Evolutionary conservation across 1,139 yeast species (phyloP).

Genomic region (Geotrichum fermentans): DNA sequence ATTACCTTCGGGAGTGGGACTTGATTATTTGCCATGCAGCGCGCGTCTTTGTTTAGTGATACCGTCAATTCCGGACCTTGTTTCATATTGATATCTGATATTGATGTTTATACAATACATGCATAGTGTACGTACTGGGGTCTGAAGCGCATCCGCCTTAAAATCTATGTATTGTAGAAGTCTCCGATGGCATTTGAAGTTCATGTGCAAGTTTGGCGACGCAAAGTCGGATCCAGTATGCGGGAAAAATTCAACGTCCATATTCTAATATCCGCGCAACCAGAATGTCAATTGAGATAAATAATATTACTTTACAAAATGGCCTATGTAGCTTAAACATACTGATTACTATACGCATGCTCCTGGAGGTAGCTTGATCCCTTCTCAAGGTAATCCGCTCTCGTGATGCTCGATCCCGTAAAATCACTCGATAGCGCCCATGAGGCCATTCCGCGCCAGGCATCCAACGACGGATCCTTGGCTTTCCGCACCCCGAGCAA

Average conservation of each 20-base stretch:
- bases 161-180: no score
- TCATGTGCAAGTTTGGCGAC: no score
- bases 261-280: neutral
- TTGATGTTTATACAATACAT: no score
- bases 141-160: no score
- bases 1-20: no score
- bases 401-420: conserved; percentile 51
- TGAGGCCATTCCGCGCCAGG: conserved; percentile 93
- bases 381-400: conserved; percentile 74
- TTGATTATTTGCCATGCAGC: no score
- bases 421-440: conserved; percentile 57
- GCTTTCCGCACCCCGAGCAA: conserved; percentile 62
- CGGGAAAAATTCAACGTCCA: neutral
- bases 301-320: neutral
- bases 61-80: no score
- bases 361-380: conserved; percentile 89
- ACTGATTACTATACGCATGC: conserved; percentile 66
- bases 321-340: conserved; percentile 3
- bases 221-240: neutral
- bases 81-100: no score
- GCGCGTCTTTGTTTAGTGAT: no score
- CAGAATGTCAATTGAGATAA: no score
- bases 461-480: conserved; percentile 62
- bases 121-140: no score
- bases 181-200: no score